Evolutionary conservation across 2,329 filamentous ascomycete species (phyloP).

Genomic region (Boeremia exigua): DNA sequence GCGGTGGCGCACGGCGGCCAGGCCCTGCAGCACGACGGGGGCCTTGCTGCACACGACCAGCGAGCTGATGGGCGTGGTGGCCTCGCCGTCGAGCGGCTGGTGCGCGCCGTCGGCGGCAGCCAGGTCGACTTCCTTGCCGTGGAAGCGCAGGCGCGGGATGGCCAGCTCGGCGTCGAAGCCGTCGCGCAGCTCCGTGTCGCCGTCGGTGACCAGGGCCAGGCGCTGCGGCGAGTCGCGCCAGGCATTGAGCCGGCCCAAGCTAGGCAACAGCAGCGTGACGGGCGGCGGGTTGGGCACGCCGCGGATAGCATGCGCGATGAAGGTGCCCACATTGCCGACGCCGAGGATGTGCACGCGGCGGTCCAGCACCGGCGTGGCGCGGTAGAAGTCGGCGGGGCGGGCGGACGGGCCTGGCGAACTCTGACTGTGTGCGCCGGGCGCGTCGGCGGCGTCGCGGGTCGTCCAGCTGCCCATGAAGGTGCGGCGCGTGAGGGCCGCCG

Average conservation of each 20-base stretch:
- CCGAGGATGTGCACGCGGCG: constrained; percentile 70
- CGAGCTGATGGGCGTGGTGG: constrained; percentile 66
- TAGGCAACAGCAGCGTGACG: constrained; percentile 80
- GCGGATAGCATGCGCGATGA: constrained; percentile 76
- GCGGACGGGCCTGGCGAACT: not conserved
- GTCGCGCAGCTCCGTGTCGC: constrained; percentile 45
- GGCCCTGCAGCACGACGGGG: constrained; percentile 67
- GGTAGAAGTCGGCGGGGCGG: constrained; percentile 42
- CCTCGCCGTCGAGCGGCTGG: constrained; percentile 32
- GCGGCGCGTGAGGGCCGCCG: constrained; percentile 47
- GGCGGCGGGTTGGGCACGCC: constrained; percentile 68
- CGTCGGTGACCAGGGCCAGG: constrained; percentile 56
- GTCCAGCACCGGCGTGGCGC: constrained; percentile 34
- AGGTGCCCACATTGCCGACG: constrained; percentile 78
- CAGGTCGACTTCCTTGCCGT: constrained; percentile 45
- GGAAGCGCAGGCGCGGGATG: constrained; percentile 43
- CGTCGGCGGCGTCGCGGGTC: constrained; percentile 19
- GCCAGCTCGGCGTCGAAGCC: constrained; percentile 57
- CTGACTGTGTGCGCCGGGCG: not conserved
- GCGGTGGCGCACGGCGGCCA: constrained; percentile 70
- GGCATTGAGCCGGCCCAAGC: constrained; percentile 48
- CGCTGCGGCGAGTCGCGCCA: constrained; percentile 56
- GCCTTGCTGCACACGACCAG: constrained; percentile 83
- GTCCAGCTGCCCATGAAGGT: constrained; percentile 30
- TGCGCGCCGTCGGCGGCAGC: constrained; percentile 13